Percentiles rank a stretch among this genome's conserved stretches.
phyloP scores from a whole-genome alignment of 2,329 filamentous ascomycete species.

The Calonectria crousiana region DNA sequence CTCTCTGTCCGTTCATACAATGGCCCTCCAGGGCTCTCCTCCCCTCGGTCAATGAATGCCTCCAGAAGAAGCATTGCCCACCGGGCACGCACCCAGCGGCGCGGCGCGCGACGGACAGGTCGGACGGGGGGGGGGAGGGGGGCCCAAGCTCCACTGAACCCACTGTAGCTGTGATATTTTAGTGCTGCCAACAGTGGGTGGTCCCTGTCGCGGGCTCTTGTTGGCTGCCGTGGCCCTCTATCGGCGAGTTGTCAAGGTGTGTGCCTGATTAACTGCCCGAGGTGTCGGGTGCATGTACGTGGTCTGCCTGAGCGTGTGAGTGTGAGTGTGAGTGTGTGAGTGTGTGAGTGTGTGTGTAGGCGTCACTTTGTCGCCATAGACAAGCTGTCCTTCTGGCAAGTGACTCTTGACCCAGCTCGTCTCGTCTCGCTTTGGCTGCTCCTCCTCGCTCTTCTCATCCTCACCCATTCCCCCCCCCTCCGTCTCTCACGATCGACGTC shows the following conservation, averaged over 20 bases:
- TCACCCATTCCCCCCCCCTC: neutral
- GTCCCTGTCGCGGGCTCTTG: slow-evolving; percentile 1
- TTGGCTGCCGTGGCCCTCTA: neutral
- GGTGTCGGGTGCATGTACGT: neutral
- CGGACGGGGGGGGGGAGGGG: neutral
- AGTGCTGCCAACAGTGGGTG: slow-evolving; percentile 9
- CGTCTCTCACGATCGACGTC: neutral
- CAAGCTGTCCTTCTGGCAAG: slow-evolving; percentile 21
- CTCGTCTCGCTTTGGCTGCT: neutral
- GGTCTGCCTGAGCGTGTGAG: neutral
- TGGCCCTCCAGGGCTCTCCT: neutral
- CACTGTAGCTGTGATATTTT: slow-evolving; percentile 19
- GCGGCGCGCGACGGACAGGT: neutral
- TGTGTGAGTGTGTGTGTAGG: slow-evolving; percentile 1
- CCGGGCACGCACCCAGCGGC: neutral
- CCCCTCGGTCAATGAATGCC: neutral
- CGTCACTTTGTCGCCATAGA: slow-evolving; percentile 25
- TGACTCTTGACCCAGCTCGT: neutral
- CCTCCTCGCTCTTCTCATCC: neutral
- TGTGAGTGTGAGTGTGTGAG: neutral
- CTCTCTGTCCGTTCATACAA: neutral
- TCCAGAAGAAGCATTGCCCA: neutral
- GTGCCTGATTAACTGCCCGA: neutral
- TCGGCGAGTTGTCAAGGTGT: neutral
- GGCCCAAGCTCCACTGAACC: slow-evolving; percentile 20